Evolutionary conservation across 768 basidiomycete genomes (phyloP).

Genomic region (Psilocybe cubensis): DNA sequence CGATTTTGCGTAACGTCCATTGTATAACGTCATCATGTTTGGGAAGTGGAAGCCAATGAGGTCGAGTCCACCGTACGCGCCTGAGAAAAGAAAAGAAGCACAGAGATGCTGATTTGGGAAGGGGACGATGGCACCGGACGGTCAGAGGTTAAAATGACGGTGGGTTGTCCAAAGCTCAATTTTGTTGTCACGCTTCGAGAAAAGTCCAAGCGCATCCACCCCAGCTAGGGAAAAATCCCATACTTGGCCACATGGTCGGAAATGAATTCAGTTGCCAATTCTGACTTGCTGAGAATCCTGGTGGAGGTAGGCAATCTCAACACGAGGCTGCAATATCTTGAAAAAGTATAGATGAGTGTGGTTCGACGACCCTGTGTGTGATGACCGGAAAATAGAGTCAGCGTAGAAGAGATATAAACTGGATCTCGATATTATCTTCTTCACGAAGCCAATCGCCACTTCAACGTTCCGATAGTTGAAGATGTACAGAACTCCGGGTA

Average conservation of each 20-base stretch:
- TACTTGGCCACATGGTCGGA: neutral
- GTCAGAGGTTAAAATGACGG: neutral
- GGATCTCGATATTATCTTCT: neutral
- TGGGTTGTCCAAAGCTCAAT: neutral
- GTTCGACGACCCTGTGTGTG: neutral
- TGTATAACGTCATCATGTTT: conserved; percentile 1
- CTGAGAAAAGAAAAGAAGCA: neutral
- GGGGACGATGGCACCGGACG: conserved; percentile 4
- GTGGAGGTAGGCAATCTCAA: neutral
- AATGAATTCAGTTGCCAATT: neutral
- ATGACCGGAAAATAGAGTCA: neutral
- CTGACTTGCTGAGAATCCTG: neutral
- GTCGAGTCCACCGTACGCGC: neutral
- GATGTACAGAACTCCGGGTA: no score
- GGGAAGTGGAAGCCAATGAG: neutral
- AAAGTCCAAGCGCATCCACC: neutral
- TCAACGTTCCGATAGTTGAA: no score
- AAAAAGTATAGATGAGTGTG: neutral
- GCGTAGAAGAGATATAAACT: neutral
- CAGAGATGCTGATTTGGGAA: neutral
- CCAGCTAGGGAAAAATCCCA: neutral
- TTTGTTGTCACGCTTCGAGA: neutral
- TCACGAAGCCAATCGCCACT: no score
- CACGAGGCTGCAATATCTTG: neutral
- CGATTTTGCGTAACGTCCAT: neutral